Evolutionary conservation across 305 asterid genomes (phyloP).

Genomic region (Fraxinus greggii): DNA sequence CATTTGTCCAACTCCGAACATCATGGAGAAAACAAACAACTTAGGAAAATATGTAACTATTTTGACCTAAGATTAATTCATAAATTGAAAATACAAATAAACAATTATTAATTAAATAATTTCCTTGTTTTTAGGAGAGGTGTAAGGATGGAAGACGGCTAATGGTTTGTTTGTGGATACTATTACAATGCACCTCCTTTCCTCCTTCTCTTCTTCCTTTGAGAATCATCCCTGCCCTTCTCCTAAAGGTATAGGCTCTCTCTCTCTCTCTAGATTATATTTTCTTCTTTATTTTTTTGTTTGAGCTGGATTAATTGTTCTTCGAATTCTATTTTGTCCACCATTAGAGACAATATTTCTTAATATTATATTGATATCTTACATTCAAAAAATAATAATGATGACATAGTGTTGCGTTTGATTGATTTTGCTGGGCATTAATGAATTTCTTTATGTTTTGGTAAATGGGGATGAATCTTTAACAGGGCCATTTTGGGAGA

Average conservation of each 20-base stretch:
- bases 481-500: conserved; percentile 57
- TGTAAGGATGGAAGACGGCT: conserved; percentile 45
- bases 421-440: not conserved
- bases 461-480: conserved; percentile 19
- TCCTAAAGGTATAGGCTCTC: conserved; percentile 59
- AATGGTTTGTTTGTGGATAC: conserved; percentile 29
- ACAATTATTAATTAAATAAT: conserved; percentile 5
- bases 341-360: not conserved
- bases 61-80: not conserved
- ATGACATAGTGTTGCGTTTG: not conserved
- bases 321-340: not conserved
- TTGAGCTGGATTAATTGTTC: not conserved
- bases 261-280: not conserved
- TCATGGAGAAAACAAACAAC: not conserved
- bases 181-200: conserved; percentile 45
- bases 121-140: conserved; percentile 48
- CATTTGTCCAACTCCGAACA: conserved; percentile 13
- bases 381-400: not conserved
- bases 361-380: not conserved
- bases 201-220: conserved; percentile 34
- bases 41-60: not conserved
- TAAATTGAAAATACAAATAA: not conserved
- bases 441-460: not conserved
- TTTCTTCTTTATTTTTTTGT: not conserved
- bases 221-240: conserved; percentile 72